Conservation (phyloP, 2,329 filamentous ascomycete genomes). For the Colletotrichum sp. region DNA sequence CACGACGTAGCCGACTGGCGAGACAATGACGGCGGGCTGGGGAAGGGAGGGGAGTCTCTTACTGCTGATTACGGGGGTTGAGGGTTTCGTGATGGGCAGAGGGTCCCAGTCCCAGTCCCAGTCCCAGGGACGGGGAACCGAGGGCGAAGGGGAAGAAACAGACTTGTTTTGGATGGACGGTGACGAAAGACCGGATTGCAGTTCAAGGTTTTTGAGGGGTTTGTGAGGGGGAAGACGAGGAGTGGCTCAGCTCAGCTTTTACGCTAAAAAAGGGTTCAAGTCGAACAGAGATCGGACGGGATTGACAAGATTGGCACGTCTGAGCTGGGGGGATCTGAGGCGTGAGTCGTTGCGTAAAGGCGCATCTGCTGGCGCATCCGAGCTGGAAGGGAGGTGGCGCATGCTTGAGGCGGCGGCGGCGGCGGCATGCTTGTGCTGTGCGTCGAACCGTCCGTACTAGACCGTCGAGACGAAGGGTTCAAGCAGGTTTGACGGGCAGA, state of each 20-base stretch:
- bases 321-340: not conserved
- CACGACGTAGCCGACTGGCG: not conserved
- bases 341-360: not conserved
- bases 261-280: not conserved
- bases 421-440: not conserved
- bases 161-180: not conserved
- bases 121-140: not conserved
- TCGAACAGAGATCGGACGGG: slow-evolving; percentile 16
- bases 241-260: not conserved
- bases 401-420: not conserved
- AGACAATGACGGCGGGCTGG: not conserved
- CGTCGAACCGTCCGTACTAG: not conserved
- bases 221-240: not conserved
- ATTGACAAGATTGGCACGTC: not conserved
- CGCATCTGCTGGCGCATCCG: not conserved
- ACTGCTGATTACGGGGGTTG: not conserved
- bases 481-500: not conserved
- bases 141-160: not conserved
- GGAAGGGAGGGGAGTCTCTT: not conserved
- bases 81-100: not conserved
- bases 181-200: not conserved
- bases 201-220: slow-evolving; percentile 2
- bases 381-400: not conserved
- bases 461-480: not conserved
- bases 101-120: not conserved